These are phyloP conservation scores for Coleophoma eucalyptorum DNA, from an alignment of 2,329 filamentous ascomycete species.

Conservation along the genomic window DNA sequence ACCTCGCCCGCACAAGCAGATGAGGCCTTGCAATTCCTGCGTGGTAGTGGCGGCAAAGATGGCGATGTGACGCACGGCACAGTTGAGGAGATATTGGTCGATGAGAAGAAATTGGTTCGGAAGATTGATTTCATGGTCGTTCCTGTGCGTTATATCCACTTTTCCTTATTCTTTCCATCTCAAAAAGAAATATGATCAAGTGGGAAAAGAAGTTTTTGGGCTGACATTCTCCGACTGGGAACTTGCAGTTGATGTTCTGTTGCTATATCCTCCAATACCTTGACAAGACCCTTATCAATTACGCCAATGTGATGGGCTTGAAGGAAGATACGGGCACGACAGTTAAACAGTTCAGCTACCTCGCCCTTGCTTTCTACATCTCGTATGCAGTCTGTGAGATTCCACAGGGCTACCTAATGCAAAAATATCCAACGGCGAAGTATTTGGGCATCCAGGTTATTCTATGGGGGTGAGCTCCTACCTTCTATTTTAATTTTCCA, in stretches of 20 bases:
- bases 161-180: conserved; percentile 6
- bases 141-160: conserved; percentile 32
- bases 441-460: conserved; percentile 40
- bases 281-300: conserved; percentile 42
- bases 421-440: conserved; percentile 47
- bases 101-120: conserved; percentile 49
- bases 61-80: not conserved
- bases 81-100: conserved; percentile 1
- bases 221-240: no score
- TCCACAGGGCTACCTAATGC: conserved; percentile 41
- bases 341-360: conserved; percentile 42
- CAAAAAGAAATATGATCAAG: not conserved
- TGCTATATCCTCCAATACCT: conserved; percentile 55
- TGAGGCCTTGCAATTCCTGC: conserved; percentile 6
- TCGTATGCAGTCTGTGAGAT: conserved; percentile 32
- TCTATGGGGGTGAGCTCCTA: conserved; percentile 1
- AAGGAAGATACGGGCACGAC: conserved; percentile 35
- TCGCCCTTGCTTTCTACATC: conserved; percentile 44
- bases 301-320: conserved; percentile 41
- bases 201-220: no score
- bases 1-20: conserved; percentile 1
- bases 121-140: conserved; percentile 61
- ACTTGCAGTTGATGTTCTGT: conserved; percentile 38
- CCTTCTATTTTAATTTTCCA: conserved; percentile 17
- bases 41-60: not conserved